These are phyloP conservation scores for Prillingera fragicola DNA, from an alignment of 1,284 basidiomycete species.

Conservation along the genomic window DNA sequence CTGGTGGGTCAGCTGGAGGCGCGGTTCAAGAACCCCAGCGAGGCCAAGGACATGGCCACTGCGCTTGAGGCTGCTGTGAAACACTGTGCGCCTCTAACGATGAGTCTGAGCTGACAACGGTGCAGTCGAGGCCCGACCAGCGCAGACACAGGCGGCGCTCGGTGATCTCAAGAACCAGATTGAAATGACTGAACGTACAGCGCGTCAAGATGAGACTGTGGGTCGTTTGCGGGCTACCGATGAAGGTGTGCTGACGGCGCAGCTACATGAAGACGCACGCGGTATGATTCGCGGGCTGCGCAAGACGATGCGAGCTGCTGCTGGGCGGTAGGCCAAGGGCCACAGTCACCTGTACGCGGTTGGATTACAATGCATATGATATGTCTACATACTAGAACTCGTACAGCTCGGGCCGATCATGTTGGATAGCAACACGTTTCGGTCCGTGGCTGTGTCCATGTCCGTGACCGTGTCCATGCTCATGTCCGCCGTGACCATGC, in stretches of 20 bases:
- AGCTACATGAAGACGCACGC: neutral
- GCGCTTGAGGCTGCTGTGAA: neutral
- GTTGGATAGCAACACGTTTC: slow-evolving; percentile 30
- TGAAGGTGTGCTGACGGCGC: neutral
- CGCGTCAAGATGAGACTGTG: neutral
- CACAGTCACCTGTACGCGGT: too few species aligned
- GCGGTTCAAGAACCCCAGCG: neutral
- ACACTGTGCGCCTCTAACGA: too few species aligned
- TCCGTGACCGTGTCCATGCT: slow-evolving; percentile 2
- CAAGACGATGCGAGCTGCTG: too few species aligned
- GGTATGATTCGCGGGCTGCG: neutral
- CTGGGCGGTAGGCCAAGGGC: too few species aligned
- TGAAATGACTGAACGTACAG: neutral
- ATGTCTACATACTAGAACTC: slow-evolving; percentile 49
- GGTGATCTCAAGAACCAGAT: neutral
- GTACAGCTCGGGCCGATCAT: slow-evolving; percentile 50
- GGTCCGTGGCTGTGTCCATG: slow-evolving; percentile 3
- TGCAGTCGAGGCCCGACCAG: neutral
- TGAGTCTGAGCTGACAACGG: too few species aligned
- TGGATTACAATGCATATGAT: too few species aligned
- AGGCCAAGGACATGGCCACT: neutral
- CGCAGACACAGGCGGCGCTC: neutral
- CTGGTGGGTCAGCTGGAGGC: neutral
- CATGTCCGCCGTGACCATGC: slow-evolving; percentile 3
- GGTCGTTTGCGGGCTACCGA: neutral